phyloP scores from a whole-genome alignment of 371 early-diverging fungal species.

The Amoeboaphelidium occidentale region DNA sequence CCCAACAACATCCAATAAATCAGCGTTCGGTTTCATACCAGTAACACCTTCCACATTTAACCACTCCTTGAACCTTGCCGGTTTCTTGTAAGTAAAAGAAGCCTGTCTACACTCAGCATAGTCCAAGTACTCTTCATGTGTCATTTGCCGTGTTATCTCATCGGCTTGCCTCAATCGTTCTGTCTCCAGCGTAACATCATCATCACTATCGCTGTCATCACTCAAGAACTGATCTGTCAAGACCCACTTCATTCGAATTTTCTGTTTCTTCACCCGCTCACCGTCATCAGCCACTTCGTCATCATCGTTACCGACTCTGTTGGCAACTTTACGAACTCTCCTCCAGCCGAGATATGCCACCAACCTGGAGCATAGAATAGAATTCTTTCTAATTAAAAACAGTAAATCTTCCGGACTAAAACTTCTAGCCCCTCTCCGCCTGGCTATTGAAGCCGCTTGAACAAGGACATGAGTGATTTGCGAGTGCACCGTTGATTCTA shows the following conservation, averaged over 20 bases:
- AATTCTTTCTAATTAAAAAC: too few relatives aligned
- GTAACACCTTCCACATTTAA: slow-evolving; percentile 40
- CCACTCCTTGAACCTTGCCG: slow-evolving; percentile 88
- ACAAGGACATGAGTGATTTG: slow-evolving; percentile 38
- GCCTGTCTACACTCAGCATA: slow-evolving; percentile 95
- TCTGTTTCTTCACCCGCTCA: too few relatives aligned
- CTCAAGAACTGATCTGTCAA: too few relatives aligned
- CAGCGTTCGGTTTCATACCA: slow-evolving; percentile 70
- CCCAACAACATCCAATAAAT: slow-evolving; percentile 87
- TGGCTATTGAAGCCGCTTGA: too few relatives aligned
- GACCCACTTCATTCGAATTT: too few relatives aligned
- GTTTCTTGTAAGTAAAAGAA: slow-evolving; percentile 84
- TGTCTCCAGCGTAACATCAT: too few relatives aligned
- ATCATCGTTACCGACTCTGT: background rate
- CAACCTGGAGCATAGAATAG: too few relatives aligned
- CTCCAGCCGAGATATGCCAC: too few relatives aligned
- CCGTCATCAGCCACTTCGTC: slow-evolving; percentile 8
- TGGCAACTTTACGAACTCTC: too few relatives aligned
- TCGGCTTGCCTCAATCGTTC: slow-evolving; percentile 38
- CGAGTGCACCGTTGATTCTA: slow-evolving; percentile 76
- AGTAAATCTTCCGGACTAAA: too few relatives aligned
- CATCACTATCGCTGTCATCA: too few relatives aligned
- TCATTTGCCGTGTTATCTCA: slow-evolving; percentile 79
- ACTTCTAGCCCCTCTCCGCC: too few relatives aligned
- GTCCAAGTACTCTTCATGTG: slow-evolving; percentile 91